Percentiles rank a stretch among this genome's conserved stretches.
phyloP scores from a whole-genome alignment of 2,329 filamentous ascomycete genomes.

The Sporothrix humicola region DNA sequence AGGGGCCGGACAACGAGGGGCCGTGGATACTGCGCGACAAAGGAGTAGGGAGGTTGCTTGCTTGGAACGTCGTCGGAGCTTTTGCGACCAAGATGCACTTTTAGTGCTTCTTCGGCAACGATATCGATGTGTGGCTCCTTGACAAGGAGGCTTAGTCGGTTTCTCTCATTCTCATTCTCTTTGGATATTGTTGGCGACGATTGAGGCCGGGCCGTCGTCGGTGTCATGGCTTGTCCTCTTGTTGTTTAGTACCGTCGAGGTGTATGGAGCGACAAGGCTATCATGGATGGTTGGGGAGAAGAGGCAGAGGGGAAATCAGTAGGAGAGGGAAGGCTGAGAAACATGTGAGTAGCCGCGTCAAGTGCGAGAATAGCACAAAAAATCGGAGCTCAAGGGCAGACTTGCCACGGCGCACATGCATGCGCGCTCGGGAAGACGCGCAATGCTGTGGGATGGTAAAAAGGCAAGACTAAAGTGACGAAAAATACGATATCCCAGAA shows the following conservation, averaged over 20 bases:
- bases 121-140: background rate
- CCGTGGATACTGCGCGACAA: background rate
- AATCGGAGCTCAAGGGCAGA: background rate
- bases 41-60: no score
- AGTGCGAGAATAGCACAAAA: no score
- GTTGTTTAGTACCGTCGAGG: background rate
- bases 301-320: background rate
- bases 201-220: background rate
- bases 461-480: background rate
- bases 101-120: background rate
- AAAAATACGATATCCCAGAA: background rate
- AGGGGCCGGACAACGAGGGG: background rate
- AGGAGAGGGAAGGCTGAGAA: conserved; percentile 1
- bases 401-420: background rate
- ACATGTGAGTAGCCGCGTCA: background rate
- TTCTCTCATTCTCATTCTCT: no score
- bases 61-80: background rate
- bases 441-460: background rate
- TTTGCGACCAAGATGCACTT: background rate
- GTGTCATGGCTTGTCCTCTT: conserved; percentile 8
- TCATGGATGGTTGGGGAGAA: background rate
- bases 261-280: background rate
- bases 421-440: background rate
- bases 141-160: background rate
- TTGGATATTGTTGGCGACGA: background rate